phyloP scores from a whole-genome alignment of 345 rosid genomes.

The Cardamine occulta region DNA sequence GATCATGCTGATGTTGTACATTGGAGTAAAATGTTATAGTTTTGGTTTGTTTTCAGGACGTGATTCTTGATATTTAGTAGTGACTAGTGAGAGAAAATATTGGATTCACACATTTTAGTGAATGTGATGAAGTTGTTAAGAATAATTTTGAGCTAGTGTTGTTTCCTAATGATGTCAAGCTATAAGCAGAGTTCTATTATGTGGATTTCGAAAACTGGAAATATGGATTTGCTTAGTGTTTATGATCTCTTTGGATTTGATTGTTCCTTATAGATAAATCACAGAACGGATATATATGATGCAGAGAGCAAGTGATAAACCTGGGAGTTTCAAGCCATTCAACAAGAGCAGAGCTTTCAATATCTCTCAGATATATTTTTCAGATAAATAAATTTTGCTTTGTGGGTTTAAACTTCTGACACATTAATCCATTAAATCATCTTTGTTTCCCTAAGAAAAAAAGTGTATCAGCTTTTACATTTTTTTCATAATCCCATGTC shows the following conservation, averaged over 20 bases:
- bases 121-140: background rate
- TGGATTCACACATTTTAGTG: background rate
- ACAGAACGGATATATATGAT: slow-evolving; percentile 48
- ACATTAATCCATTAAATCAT: background rate
- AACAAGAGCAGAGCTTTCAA: slow-evolving; percentile 9
- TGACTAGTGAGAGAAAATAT: background rate
- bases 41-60: background rate
- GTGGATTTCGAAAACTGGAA: no score
- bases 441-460: slow-evolving; percentile 7
- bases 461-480: slow-evolving; percentile 7
- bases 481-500: background rate
- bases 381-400: slow-evolving; percentile 21
- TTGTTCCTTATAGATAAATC: slow-evolving; percentile 33
- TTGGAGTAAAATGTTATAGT: background rate
- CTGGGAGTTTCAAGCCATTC: slow-evolving; percentile 23
- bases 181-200: background rate
- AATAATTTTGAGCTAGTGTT: background rate
- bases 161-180: background rate
- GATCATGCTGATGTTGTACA: no score
- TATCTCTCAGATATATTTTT: background rate
- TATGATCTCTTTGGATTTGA: background rate
- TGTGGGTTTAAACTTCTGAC: background rate
- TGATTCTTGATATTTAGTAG: background rate
- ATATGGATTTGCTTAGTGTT: background rate
- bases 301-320: slow-evolving; percentile 43